Base-by-base conservation (phyloP, 2,329 filamentous ascomycete genomes). In the Fusarium lyarnte region DNA sequence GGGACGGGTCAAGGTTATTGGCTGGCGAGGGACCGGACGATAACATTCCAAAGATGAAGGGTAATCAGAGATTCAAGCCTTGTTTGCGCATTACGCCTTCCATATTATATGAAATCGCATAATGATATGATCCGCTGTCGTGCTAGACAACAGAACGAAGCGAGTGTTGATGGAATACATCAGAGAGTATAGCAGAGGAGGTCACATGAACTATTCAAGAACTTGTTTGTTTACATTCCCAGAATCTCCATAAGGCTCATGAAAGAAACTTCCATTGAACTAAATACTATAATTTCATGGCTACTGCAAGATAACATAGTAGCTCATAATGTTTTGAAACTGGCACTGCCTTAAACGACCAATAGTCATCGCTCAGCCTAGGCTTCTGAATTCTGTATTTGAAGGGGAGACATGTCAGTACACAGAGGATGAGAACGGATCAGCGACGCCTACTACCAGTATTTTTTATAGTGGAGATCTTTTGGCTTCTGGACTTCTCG, bases 371-470 rank as follows among this genome's bases (percentile, higher is more conserved):
- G 8, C 29, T 17, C 3, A 19, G 10, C 21, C 46, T 33, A 3
- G 3, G 21, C 16, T 10, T 49, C 21, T 33, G 11, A 23, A 9
- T 5, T 2, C 29, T 23, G 46, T 2, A 19, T 23, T 33, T 5
- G 16, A 14, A 49, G 6, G 6, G 8, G 29, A 19, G 13, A 1
- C 3, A 51, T 23, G 23, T 10, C 8, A 23, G 5, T 33, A 13
- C 11, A 33, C 8, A 33, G 11, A 5, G 29, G 4, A 23, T 23
- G 3, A 10, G 21, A 19, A 23, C 19, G 2, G 11, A 33, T 23
- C 4, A 33, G 8, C 5, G 8, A 10, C 21, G 5, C 11, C 2
- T 13, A 10, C 3, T 7, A 3, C 10, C 6, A 13, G 27, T 23
- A 12, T n/a, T 31, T 31, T 31, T 31, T 5, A 3, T 23, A 31